A percentile compares a stretch with the other conserved stretches of the same genome.
Evolutionary conservation across 495 filamentous ascomycete genomes (phyloP).

Genomic region (Baudoinia panamericana): DNA sequence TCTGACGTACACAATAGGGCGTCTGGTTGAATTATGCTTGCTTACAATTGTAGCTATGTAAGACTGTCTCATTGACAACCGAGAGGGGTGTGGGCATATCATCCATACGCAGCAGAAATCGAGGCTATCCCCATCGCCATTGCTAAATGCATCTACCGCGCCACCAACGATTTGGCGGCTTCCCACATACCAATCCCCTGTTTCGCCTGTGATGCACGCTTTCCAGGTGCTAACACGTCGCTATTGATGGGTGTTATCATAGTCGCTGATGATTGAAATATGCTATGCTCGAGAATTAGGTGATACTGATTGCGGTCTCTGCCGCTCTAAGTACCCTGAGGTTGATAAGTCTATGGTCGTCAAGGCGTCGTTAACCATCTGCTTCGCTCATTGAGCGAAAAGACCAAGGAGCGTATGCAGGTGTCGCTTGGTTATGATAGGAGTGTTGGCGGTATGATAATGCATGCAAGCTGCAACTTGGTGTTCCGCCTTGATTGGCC

Average conservation of each 20-base stretch:
- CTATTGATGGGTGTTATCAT: neutral
- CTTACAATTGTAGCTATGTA: too few species aligned
- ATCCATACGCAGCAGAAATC: too few species aligned
- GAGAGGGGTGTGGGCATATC: too few species aligned
- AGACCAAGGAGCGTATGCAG: constrained; percentile 7
- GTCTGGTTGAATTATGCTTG: too few species aligned
- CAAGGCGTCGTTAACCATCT: constrained; percentile 11
- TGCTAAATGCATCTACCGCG: constrained; percentile 11
- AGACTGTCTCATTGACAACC: too few species aligned
- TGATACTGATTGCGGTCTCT: constrained; percentile 6
- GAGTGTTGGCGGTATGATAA: neutral
- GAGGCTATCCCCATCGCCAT: constrained; percentile 10
- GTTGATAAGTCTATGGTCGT: constrained; percentile 20
- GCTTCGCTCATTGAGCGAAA: neutral
- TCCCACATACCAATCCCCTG: too few species aligned
- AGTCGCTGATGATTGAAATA: constrained; percentile 3
- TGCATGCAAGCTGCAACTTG: neutral
- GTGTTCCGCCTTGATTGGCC: neutral
- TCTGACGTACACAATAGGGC: too few species aligned
- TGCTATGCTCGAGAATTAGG: constrained; percentile 10
- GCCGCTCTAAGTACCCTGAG: constrained; percentile 20
- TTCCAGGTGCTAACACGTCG: constrained; percentile 2
- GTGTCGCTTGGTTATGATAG: neutral
- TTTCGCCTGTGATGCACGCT: too few species aligned
- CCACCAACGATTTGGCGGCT: neutral